Conservation (phyloP, 768 basidiomycete genomes). For the Tephrocybe sp. region DNA sequence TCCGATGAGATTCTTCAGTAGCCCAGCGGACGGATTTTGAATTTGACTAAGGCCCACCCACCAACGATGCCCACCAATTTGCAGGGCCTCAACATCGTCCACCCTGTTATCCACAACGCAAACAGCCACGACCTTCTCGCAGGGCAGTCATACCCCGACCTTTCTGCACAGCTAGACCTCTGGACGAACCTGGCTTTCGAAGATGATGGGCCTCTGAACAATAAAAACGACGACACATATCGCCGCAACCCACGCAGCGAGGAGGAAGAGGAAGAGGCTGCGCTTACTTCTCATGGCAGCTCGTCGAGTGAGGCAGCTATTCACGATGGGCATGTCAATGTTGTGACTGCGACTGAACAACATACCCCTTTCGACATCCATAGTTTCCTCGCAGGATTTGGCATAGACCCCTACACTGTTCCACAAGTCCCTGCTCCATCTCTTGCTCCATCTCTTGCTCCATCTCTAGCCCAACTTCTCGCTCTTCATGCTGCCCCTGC, state of each 20-base stretch:
- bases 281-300: conserved; percentile 26
- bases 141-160: conserved; percentile 66
- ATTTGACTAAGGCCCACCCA: conserved; percentile 3
- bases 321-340: conserved; percentile 57
- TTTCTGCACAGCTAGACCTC: conserved; percentile 73
- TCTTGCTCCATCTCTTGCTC: conserved; percentile 39
- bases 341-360: conserved; percentile 43
- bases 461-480: conserved; percentile 70
- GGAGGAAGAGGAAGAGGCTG: conserved; percentile 38
- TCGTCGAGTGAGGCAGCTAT: conserved; percentile 37
- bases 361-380: conserved; percentile 37
- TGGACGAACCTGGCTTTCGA: conserved; percentile 85
- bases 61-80: conserved; percentile 60
- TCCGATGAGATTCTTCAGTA: not conserved
- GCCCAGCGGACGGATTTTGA: not conserved
- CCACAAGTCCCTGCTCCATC: conserved; percentile 20
- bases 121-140: conserved; percentile 59
- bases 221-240: conserved; percentile 31
- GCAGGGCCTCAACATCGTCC: conserved; percentile 80
- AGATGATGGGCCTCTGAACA: conserved; percentile 56
- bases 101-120: conserved; percentile 41
- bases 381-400: conserved; percentile 33
- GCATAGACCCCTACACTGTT: conserved; percentile 42
- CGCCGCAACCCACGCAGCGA: conserved; percentile 39
- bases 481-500: conserved; percentile 50